A percentile compares a stretch with the other conserved stretches of the same genome.
Conservation (phyloP, 2,329 filamentous ascomycete genomes). For the Thielaviopsis punctulata region DNA sequence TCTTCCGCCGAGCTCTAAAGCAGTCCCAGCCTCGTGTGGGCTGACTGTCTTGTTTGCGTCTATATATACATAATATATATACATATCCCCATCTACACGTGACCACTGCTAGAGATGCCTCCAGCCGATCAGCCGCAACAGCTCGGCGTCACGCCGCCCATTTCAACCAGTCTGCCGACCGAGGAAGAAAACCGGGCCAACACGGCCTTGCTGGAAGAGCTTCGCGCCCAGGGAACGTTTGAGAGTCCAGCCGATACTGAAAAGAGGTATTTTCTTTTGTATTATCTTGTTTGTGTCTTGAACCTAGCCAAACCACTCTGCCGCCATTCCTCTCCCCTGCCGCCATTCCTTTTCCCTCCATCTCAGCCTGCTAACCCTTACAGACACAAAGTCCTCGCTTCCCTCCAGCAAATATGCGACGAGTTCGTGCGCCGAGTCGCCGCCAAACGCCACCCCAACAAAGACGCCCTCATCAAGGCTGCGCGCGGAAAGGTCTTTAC, state of each 20-base stretch:
- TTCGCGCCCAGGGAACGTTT: constrained; percentile 82
- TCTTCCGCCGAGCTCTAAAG: too few species aligned
- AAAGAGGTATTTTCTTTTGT: too few species aligned
- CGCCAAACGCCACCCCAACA: constrained; percentile 50
- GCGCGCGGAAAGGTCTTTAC: constrained; percentile 89
- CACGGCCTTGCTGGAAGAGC: constrained; percentile 62
- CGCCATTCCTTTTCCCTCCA: too few species aligned
- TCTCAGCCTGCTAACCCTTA: too few species aligned
- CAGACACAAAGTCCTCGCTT: constrained; percentile 55
- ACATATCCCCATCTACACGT: background rate
- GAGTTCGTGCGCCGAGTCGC: constrained; percentile 79
- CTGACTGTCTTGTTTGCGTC: background rate
- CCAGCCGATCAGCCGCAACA: background rate
- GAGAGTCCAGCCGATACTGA: constrained; percentile 69
- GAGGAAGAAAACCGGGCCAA: constrained; percentile 60
- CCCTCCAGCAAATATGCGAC: constrained; percentile 62
- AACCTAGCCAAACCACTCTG: background rate
- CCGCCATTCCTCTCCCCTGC: too few species aligned
- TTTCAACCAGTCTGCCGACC: constrained; percentile 62
- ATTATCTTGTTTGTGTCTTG: constrained; percentile 15
- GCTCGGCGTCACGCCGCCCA: constrained; percentile 62
- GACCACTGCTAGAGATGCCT: background rate
- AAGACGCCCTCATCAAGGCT: constrained; percentile 60
- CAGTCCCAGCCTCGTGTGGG: background rate
- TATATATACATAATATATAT: background rate